Conservation (phyloP, 2,329 filamentous ascomycete genomes). For the Ophiostoma pallidulum region DNA sequence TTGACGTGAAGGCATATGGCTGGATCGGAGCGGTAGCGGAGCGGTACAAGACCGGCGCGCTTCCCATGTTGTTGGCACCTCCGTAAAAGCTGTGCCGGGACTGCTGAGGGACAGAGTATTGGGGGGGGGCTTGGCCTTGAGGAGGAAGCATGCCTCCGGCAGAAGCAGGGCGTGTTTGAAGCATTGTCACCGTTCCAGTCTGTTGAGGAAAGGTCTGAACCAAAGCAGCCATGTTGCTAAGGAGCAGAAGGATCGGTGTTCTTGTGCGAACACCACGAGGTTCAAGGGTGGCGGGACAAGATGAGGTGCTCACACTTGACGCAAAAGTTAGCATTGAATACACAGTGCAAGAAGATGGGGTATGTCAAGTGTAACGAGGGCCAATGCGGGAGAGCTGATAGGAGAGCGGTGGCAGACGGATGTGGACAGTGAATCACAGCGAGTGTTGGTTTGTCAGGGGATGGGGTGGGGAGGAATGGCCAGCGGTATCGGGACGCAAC, state of each 20-base stretch:
- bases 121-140: constrained; percentile 41
- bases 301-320: too few relatives aligned
- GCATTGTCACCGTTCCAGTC: constrained; percentile 62
- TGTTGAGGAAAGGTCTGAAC: constrained; percentile 74
- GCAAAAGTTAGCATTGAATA: too few relatives aligned
- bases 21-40: constrained; percentile 53
- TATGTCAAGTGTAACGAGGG: too few relatives aligned
- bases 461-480: too few relatives aligned
- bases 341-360: too few relatives aligned
- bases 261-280: too few relatives aligned
- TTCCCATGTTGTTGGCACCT: constrained; percentile 35
- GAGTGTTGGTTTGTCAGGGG: too few relatives aligned
- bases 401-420: too few relatives aligned
- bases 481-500: too few relatives aligned
- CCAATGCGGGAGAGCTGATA: too few relatives aligned
- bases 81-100: constrained; percentile 43
- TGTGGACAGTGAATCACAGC: too few relatives aligned
- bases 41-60: constrained; percentile 40
- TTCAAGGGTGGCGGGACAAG: not conserved
- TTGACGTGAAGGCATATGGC: constrained; percentile 66
- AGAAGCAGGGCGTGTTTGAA: constrained; percentile 61
- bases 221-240: constrained; percentile 71
- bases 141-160: constrained; percentile 51
- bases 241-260: too few relatives aligned
- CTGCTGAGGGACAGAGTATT: constrained; percentile 37